Evolutionary conservation across 2,329 filamentous ascomycete genomes (phyloP), one percentile per base, ranked within the genome.

Genomic region (Aspergillus ochraceoroseus): DNA sequence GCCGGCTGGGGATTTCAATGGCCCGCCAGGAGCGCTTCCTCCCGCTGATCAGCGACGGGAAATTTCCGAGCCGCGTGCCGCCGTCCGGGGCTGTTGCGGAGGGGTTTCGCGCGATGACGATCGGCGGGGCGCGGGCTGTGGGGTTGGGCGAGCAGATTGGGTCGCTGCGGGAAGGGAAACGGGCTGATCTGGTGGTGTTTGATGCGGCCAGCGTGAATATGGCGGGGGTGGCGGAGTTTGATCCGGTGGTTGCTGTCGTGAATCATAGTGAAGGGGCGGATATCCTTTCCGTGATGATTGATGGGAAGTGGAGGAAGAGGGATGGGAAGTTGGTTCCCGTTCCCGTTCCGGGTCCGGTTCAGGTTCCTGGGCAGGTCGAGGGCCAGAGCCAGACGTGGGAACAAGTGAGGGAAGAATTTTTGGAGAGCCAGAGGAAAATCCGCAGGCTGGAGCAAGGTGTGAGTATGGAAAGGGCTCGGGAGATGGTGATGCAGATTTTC

Each of bases 121-220:
- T 61, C 26, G 47, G 59, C n/a, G 59, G 59, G 4, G 59, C 60
- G 1, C 48, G 46, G 4, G 53, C 56, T 1, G 51, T 61, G 8
- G 37, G 41, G 5, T 49, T 59, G 51, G 56, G 52, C 18, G 49
- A 55, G 12, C 22, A 49, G 2, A 27, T 62, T 18, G 59, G 60
- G 1, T 53, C 48, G 9, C 43, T 63, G 11, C 45, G 46, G 5
- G 54, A 51, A 3, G 58, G 58, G 0, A 62, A 63, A 39, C 12
- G 47, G 15, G 59, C 55, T 6, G 60, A 63, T 44, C 18, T 62
- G 4, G 49, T 62, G 1, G 43, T 63, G 4, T 61, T 61, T 30
- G 53, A 62, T 29, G 50, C 42, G 8, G 35, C 32, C 2, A 54
- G 43, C 13, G 58, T 57, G 2, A 49, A 44, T 1, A 52, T 62